These are phyloP conservation scores for Epichloe sibirici DNA, from an alignment of 2,329 filamentous ascomycete genomes.

Conservation along the genomic window DNA sequence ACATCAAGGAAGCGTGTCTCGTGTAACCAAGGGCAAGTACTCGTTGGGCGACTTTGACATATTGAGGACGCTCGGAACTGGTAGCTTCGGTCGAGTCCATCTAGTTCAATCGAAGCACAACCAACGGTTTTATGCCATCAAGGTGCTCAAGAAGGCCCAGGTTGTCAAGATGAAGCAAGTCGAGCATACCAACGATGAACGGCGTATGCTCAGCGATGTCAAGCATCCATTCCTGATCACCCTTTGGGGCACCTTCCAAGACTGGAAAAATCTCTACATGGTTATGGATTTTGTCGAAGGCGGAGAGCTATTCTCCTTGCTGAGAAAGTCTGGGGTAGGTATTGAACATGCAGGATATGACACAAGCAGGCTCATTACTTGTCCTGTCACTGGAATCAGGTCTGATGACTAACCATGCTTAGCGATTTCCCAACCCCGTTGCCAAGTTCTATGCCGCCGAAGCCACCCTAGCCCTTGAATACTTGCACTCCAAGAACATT, in stretches of 20 bases:
- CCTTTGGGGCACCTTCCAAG: conserved; percentile 96
- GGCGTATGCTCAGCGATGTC: conserved; percentile 88
- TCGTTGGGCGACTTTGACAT: conserved; percentile 83
- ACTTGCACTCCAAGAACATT: conserved; percentile 87
- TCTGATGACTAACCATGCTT: neutral
- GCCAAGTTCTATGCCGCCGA: conserved; percentile 99
- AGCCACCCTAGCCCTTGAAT: conserved; percentile 89
- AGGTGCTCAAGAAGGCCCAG: conserved; percentile 96
- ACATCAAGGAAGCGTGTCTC: conserved; percentile 24
- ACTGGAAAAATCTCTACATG: conserved; percentile 95
- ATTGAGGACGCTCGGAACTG: conserved; percentile 83
- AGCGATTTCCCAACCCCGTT: conserved; percentile 97
- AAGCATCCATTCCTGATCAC: conserved; percentile 98
- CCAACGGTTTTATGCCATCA: conserved; percentile 94
- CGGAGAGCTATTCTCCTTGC: conserved; percentile 87
- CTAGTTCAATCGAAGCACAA: conserved; percentile 97
- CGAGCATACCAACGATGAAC: conserved; percentile 97
- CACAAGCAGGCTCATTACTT: neutral
- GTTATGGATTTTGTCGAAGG: conserved; percentile 99
- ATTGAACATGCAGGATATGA: neutral
- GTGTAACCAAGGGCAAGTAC: conserved; percentile 95
- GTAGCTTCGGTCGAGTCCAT: conserved; percentile 93
- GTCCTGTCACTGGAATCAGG: neutral
- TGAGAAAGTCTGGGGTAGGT: conserved; percentile 81
- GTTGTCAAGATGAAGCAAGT: conserved; percentile 99